Conservation (phyloP, 73 alveolate genomes). For the Paramecium primaurelia region DNA sequence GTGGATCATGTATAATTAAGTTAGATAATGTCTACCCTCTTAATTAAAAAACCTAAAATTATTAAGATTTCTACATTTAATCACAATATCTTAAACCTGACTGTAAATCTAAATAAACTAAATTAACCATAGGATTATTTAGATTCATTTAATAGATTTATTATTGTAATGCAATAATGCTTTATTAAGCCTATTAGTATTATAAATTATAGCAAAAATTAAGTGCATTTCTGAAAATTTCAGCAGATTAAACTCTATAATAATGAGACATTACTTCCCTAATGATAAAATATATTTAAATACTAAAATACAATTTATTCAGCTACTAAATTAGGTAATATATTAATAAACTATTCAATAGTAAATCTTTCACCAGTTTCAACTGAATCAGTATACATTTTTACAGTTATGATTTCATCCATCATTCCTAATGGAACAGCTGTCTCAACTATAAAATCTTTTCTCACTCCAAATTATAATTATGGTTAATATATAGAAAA, state of each 20-base stretch:
- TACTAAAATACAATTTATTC: not conserved
- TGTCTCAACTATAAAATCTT: conserved; percentile 45
- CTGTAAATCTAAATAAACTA: not conserved
- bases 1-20: not conserved
- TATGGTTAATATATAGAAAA: not conserved
- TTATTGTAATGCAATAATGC: not conserved
- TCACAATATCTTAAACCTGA: not conserved
- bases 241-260: conserved; percentile 44
- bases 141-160: not conserved
- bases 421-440: not conserved
- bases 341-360: not conserved
- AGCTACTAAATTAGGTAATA: not conserved
- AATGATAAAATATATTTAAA: not conserved
- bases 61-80: not conserved
- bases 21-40: conserved; percentile 33
- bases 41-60: not conserved
- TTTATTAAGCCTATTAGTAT: not conserved
- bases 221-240: not conserved
- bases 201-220: not conserved
- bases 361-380: not conserved
- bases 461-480: conserved; percentile 26
- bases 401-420: not conserved
- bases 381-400: not conserved
- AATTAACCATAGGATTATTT: not conserved
- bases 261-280: conserved; percentile 27